A percentile compares a stretch with the other conserved stretches of the same genome.
Evolutionary conservation across 306 rosid genomes (phyloP).

Genomic region (Inga oerstediana): DNA sequence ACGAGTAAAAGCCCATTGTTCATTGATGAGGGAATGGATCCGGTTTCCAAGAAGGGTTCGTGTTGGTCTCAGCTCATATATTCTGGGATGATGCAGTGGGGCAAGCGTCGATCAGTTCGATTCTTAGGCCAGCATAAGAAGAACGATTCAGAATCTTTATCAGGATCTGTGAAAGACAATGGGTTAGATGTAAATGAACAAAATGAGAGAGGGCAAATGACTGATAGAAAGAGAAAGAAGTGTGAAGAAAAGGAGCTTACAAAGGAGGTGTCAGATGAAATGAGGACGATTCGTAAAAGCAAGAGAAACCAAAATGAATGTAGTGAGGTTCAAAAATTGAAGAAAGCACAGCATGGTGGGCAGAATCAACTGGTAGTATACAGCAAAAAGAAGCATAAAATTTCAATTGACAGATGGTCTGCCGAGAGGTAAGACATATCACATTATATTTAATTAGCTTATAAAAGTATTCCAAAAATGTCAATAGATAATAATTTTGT

Average conservation of each 20-base stretch:
- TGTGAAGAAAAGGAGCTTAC: conserved; percentile 33
- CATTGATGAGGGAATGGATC: conserved; percentile 28
- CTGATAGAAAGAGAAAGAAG: conserved; percentile 34
- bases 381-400: conserved; percentile 47
- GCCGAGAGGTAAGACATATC: conserved; percentile 39
- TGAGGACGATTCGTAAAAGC: conserved; percentile 46
- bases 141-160: conserved; percentile 38
- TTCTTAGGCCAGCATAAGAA: conserved; percentile 59
- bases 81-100: conserved; percentile 83
- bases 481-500: neutral
- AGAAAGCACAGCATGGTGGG: conserved; percentile 28
- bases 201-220: conserved; percentile 1
- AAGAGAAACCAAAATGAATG: conserved; percentile 40
- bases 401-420: conserved; percentile 61
- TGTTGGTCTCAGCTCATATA: conserved; percentile 69
- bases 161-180: conserved; percentile 19
- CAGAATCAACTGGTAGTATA: conserved; percentile 41
- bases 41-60: conserved; percentile 54
- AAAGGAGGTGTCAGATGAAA: conserved; percentile 25
- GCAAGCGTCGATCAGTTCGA: conserved; percentile 63
- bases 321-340: conserved; percentile 24
- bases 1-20: conserved; percentile 28
- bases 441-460: neutral
- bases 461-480: neutral
- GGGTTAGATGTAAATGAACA: conserved; percentile 2